Conservation (phyloP, 768 basidiomycete species). For the Boletus reticuloceps region DNA sequence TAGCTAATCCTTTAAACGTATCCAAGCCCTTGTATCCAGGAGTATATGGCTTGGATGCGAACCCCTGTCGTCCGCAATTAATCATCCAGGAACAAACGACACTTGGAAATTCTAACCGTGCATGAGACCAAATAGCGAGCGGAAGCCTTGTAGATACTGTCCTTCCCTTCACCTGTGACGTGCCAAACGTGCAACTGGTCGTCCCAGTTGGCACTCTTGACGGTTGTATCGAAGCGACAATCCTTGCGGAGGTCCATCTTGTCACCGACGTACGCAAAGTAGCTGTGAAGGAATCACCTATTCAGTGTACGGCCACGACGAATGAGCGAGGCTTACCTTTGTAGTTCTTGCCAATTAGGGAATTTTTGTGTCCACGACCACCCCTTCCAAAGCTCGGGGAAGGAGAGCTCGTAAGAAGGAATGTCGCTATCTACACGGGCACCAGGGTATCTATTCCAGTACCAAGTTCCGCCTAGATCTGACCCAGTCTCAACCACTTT, state of each 20-base stretch:
- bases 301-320: background rate
- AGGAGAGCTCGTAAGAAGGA: constrained; percentile 6
- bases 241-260: constrained; percentile 10
- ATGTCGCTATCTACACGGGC: constrained; percentile 9
- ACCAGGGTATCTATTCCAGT: constrained; percentile 16
- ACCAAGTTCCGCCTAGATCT: constrained; percentile 7
- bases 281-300: background rate
- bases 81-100: background rate
- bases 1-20: constrained; percentile 4
- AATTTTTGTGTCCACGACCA: constrained; percentile 12
- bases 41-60: constrained; percentile 6
- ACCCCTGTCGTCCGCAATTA: background rate
- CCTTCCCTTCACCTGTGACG: constrained; percentile 1
- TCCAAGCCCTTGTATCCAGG: constrained; percentile 1
- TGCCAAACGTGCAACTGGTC: constrained; percentile 6
- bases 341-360: constrained; percentile 7
- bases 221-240: constrained; percentile 10
- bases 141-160: background rate
- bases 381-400: constrained; percentile 13
- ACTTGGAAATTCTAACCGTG: background rate
- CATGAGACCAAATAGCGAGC: constrained; percentile 4
- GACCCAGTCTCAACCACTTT: constrained; percentile 4
- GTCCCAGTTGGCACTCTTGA: constrained; percentile 11
- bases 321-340: background rate
- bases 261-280: constrained; percentile 7